Base-by-base conservation (phyloP, 148 eudicot genomes). In the Polygonum aviculare region DNA sequence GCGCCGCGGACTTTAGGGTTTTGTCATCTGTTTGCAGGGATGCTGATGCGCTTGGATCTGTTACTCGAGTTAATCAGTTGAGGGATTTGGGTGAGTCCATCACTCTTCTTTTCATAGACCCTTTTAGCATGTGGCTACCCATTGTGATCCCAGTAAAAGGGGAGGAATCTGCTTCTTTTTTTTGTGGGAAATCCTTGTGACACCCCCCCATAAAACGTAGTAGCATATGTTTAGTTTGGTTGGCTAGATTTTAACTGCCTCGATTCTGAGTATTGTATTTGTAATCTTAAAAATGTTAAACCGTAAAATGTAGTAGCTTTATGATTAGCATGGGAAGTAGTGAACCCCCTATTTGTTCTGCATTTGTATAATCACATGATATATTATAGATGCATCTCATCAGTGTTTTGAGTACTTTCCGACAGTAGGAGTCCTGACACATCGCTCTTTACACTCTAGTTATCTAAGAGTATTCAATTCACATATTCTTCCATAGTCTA, bases 11-110 rank as follows among this genome's bases (percentile, higher is more conserved):
- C 55, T 48, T 75, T 50, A 74, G 45, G 21, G 31, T 35, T 50
- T 21, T 75, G 40, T 45, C 19, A 21, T 69, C 48, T 77, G 77
- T 39, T 77, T 80, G 22, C 79, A 94, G 98, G 90, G 95, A 94
- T 82, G 97, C 90, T 2, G 97, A 93, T 49, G 87, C 82, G 21
- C 82, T 96, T 62, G 91, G 86, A 81, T 87, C 98, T 15, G 97
- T 90, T 8, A 85, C 87, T 48, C 88, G 94, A 79, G 95, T 91
- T 74, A 84, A 91, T 84, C 94, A 96, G 79, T 75, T 93, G 81
- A 90, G 88, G 79, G 99, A 96, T 81, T 86, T 96, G 84, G 96
- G 97, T 93, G 76, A 86, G 87, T 63, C 12, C 0, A 26, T 19
- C 3, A 14, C 21, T 75, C 49, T 57, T 18, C 18, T 6, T 52